Percentiles rank a stretch among this genome's conserved stretches.
These are phyloP conservation scores for Aspergillus leporis DNA, from an alignment of 495 filamentous ascomycete genomes.

Conservation along the genomic window DNA sequence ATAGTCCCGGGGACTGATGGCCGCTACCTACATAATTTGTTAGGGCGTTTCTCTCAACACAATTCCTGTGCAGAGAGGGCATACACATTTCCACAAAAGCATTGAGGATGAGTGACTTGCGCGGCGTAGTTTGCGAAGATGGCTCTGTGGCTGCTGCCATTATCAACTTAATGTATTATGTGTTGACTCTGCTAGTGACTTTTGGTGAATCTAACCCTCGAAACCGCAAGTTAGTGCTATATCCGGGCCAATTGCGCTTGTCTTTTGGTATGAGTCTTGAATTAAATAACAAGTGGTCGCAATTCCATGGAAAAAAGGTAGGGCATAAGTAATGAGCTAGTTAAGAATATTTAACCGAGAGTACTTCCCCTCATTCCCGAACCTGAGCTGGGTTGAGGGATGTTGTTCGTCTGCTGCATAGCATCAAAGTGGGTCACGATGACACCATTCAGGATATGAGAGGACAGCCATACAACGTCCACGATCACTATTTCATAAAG, in stretches of 20 bases:
- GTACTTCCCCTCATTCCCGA: slow-evolving; percentile 11
- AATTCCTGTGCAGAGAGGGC: slow-evolving; percentile 6
- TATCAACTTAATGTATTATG: too few species aligned
- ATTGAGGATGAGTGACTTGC: slow-evolving; percentile 58
- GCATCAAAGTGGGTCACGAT: slow-evolving; percentile 46
- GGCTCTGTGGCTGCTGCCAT: background rate
- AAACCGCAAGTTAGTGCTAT: too few species aligned
- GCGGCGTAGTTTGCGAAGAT: slow-evolving; percentile 8
- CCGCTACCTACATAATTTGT: slow-evolving; percentile 41
- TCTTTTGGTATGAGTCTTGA: background rate
- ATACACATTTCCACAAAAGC: slow-evolving; percentile 59
- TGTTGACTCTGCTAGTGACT: too few species aligned
- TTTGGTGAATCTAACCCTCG: too few species aligned
- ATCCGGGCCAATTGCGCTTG: background rate
- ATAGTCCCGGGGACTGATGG: slow-evolving; percentile 55
- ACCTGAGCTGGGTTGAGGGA: background rate
- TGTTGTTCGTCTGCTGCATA: slow-evolving; percentile 20
- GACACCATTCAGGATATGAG: slow-evolving; percentile 30
- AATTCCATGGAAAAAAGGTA: too few species aligned
- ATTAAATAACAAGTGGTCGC: too few species aligned
- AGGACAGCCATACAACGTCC: background rate
- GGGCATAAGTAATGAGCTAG: background rate
- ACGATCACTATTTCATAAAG: background rate
- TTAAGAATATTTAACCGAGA: slow-evolving; percentile 7
- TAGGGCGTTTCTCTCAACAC: background rate